A percentile compares a stretch with the other conserved stretches of the same genome.
Conservation (phyloP, 306 rosid species). For the Datisca glomerata region DNA sequence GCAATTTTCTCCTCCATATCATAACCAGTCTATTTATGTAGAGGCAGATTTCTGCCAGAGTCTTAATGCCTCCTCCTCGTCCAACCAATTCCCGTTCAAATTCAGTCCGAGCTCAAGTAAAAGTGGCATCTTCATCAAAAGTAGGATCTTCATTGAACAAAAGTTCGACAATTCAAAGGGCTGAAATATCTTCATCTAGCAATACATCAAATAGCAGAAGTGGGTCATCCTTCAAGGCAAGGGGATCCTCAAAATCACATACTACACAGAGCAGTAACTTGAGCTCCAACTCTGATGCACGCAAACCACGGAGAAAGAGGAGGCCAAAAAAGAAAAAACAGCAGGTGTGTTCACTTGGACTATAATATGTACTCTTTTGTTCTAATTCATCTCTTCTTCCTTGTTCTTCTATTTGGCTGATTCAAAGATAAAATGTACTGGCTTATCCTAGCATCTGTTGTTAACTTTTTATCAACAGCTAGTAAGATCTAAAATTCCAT, state of each 20-base stretch:
- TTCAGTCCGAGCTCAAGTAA: constrained; percentile 25
- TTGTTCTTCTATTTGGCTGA: too few species aligned
- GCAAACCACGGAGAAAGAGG: constrained; percentile 86
- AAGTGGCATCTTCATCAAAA: constrained; percentile 59
- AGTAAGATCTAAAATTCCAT: too few species aligned
- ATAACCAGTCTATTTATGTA: constrained; percentile 23
- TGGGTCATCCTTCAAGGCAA: constrained; percentile 40
- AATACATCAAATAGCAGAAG: constrained; percentile 61
- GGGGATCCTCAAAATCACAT: constrained; percentile 65
- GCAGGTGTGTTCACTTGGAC: constrained; percentile 43
- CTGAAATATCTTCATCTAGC: constrained; percentile 49
- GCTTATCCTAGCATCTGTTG: too few species aligned
- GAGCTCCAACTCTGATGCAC: constrained; percentile 98
- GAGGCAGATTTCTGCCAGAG: constrained; percentile 91
- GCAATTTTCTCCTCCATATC: neutral
- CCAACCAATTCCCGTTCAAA: constrained; percentile 37
- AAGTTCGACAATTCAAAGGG: constrained; percentile 34
- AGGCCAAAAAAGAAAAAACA: constrained; percentile 87
- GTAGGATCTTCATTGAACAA: constrained; percentile 71
- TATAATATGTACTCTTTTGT: neutral
- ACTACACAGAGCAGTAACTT: constrained; percentile 73
- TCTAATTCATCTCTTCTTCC: too few species aligned
- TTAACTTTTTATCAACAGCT: too few species aligned
- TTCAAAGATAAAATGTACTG: too few species aligned
- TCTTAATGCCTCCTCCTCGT: constrained; percentile 95